Percentiles rank a stretch among this genome's conserved stretches.
Conservation (phyloP, 495 filamentous ascomycete species). For the Trichoderma orchidacearum region DNA sequence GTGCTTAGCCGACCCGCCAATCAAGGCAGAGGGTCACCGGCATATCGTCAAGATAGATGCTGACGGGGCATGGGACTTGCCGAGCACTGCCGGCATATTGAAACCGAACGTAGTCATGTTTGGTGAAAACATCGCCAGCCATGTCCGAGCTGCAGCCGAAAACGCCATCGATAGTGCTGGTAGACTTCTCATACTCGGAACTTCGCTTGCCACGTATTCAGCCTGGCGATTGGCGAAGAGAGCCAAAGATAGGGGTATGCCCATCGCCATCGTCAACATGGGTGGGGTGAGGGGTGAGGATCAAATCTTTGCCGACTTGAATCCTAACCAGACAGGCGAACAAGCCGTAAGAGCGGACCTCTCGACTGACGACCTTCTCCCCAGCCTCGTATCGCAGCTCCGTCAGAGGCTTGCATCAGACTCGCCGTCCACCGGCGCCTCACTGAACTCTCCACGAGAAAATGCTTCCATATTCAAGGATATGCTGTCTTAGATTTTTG, state of each 20-base stretch:
- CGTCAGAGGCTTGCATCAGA: slow-evolving; percentile 3
- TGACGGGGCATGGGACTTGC: slow-evolving; percentile 65
- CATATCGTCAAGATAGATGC: slow-evolving; percentile 54
- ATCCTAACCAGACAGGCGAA: slow-evolving; percentile 29
- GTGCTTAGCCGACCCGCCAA: slow-evolving; percentile 57
- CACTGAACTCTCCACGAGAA: neutral
- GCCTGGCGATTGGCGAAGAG: slow-evolving; percentile 81
- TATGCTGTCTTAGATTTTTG: slow-evolving; percentile 30
- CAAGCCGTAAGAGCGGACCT: slow-evolving; percentile 38
- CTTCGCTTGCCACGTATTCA: slow-evolving; percentile 84
- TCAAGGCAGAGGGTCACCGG: slow-evolving; percentile 37
- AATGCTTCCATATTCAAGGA: slow-evolving; percentile 29
- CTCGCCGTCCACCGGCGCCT: neutral
- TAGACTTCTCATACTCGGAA: slow-evolving; percentile 67
- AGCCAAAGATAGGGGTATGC: slow-evolving; percentile 69
- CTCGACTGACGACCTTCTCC: slow-evolving; percentile 39
- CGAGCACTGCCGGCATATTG: slow-evolving; percentile 63
- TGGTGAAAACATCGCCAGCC: slow-evolving; percentile 63
- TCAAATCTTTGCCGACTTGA: slow-evolving; percentile 42
- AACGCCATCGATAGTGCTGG: slow-evolving; percentile 62
- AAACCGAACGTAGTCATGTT: slow-evolving; percentile 95
- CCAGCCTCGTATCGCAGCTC: slow-evolving; percentile 33
- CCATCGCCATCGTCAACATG: slow-evolving; percentile 72
- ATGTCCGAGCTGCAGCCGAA: slow-evolving; percentile 65
- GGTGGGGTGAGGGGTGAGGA: slow-evolving; percentile 75